Conservation (phyloP, 129 eudicot species). For the Pittosporum tobira region DNA sequence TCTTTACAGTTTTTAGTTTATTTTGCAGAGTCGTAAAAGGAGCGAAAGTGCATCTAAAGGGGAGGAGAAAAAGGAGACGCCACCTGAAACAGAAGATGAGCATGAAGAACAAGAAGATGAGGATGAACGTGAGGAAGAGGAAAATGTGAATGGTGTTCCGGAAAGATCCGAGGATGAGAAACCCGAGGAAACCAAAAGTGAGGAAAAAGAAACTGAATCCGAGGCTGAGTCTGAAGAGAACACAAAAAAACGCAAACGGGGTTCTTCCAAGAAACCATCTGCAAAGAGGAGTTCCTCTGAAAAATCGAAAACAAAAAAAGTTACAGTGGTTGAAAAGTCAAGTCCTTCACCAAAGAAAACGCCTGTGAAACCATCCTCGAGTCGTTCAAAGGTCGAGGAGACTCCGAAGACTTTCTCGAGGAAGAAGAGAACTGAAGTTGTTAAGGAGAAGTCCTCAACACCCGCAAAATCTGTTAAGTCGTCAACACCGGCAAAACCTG, state of each 20-base stretch:
- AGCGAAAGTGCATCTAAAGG: slow-evolving; percentile 29
- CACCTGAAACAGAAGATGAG: slow-evolving; percentile 53
- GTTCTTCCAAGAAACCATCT: slow-evolving; percentile 37
- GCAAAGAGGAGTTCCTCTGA: slow-evolving; percentile 40
- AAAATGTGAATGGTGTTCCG: slow-evolving; percentile 46
- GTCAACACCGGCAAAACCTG: slow-evolving; percentile 49
- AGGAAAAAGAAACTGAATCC: slow-evolving; percentile 48
- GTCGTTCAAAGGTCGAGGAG: slow-evolving; percentile 39
- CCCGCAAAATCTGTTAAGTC: slow-evolving; percentile 67
- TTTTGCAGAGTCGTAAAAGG: slow-evolving; percentile 47
- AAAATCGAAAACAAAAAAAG: slow-evolving; percentile 38
- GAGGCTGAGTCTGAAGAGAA: slow-evolving; percentile 62
- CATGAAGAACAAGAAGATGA: slow-evolving; percentile 38
- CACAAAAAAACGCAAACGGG: slow-evolving; percentile 37
- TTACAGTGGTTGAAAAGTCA: slow-evolving; percentile 31
- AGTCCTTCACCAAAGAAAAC: slow-evolving; percentile 42
- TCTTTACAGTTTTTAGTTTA: not conserved
- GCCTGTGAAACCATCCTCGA: slow-evolving; percentile 45
- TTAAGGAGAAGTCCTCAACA: slow-evolving; percentile 51
- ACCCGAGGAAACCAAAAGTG: slow-evolving; percentile 49
- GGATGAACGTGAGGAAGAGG: slow-evolving; percentile 36
- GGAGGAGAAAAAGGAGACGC: slow-evolving; percentile 36
- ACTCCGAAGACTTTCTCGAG: slow-evolving; percentile 54
- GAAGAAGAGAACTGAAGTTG: slow-evolving; percentile 58
- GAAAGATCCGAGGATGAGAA: slow-evolving; percentile 58